These are phyloP conservation scores for Colletotrichum sidae DNA, from an alignment of 2,329 filamentous ascomycete species.

Conservation along the genomic window DNA sequence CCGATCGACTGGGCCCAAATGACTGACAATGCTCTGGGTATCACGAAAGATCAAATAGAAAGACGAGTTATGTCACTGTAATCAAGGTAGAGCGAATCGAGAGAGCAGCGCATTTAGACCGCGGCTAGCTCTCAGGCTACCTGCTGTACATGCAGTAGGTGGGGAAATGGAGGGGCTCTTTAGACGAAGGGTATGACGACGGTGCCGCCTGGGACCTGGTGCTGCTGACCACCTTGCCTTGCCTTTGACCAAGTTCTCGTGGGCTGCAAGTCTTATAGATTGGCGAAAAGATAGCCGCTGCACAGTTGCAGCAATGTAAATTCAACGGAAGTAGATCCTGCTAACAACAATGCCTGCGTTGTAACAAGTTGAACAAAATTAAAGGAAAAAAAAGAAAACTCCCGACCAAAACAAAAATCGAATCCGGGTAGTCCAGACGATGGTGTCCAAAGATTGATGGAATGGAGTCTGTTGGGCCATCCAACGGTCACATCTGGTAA, in stretches of 20 bases:
- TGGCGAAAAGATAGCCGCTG: no score
- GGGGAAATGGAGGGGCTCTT: slow-evolving; percentile 13
- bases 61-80: not conserved
- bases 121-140: not conserved
- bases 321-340: no score
- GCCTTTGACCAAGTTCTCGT: no score
- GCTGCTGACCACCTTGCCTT: not conserved
- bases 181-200: slow-evolving; percentile 33
- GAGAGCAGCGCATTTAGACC: not conserved
- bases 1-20: not conserved
- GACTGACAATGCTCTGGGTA: slow-evolving; percentile 4
- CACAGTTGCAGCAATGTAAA: no score
- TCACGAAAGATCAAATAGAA: not conserved
- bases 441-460: slow-evolving; percentile 52
- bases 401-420: slow-evolving; percentile 39
- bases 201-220: slow-evolving; percentile 13
- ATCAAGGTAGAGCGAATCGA: not conserved
- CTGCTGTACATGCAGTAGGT: slow-evolving; percentile 14
- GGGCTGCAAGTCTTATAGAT: no score
- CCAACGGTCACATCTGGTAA: slow-evolving; percentile 77
- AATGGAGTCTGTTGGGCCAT: slow-evolving; percentile 54
- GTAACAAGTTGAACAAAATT: not conserved
- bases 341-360: not conserved
- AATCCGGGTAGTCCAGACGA: slow-evolving; percentile 42
- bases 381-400: not conserved